These are phyloP conservation scores for Populus euphratica DNA, from an alignment of 345 rosid genomes.

Conservation along the genomic window DNA sequence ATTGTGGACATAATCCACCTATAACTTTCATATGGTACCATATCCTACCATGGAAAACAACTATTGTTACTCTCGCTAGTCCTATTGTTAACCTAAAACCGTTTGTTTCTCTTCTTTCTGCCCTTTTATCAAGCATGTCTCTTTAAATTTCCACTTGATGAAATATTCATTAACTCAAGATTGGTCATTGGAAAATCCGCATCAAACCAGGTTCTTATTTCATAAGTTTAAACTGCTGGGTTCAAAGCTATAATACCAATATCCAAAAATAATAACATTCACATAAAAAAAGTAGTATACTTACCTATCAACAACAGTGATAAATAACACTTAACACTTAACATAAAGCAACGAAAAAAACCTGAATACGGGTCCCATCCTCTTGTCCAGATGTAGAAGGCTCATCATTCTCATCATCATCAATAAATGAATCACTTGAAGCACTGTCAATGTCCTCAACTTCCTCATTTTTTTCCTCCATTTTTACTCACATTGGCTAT, in stretches of 20 bases:
- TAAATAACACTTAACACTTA: not conserved
- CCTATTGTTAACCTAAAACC: not conserved
- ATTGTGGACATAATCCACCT: not conserved
- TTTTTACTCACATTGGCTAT: slow-evolving; percentile 7
- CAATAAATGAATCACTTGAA: slow-evolving; percentile 56
- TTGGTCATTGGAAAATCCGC: not conserved
- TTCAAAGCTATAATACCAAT: not conserved
- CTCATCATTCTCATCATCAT: slow-evolving; percentile 50
- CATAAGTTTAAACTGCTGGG: not conserved
- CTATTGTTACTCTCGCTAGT: not conserved
- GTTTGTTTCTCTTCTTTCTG: not conserved
- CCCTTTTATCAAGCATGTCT: not conserved
- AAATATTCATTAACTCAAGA: not conserved
- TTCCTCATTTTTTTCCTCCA: slow-evolving; percentile 45
- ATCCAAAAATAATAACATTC: not conserved
- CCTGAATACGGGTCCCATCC: slow-evolving; percentile 60
- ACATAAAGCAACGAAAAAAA: not conserved
- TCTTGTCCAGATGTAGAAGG: slow-evolving; percentile 47
- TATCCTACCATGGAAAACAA: not conserved
- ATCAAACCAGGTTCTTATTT: not conserved
- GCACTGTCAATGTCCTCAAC: slow-evolving; percentile 40
- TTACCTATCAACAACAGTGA: not conserved
- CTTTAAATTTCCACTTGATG: not conserved
- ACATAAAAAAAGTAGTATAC: not conserved
- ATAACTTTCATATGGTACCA: not conserved